Conservation (phyloP, 495 filamentous ascomycete species). For the Aspergillus homomorphus region DNA sequence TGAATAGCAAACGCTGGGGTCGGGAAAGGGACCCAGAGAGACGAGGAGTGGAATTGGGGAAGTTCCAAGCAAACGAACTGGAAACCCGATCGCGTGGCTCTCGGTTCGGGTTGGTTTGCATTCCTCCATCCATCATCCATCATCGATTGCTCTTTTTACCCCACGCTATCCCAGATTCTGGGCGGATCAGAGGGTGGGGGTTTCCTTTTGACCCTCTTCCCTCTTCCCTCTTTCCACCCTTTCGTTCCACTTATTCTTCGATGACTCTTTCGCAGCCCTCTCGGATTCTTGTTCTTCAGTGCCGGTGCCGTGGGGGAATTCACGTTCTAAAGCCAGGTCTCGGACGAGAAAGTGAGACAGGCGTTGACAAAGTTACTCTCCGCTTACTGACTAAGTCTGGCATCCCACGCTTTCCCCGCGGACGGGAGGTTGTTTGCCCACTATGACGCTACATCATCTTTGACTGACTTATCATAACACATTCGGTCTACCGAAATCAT, state of each 20-base stretch:
- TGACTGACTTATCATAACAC: not conserved
- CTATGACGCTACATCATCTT: no score
- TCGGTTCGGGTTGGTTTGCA: conserved; percentile 19
- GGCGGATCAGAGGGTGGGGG: conserved; percentile 19
- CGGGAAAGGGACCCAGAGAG: not conserved
- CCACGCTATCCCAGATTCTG: conserved; percentile 17
- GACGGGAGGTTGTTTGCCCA: not conserved
- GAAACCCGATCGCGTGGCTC: conserved; percentile 8
- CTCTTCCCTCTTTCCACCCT: not conserved
- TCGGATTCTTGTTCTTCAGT: not conserved
- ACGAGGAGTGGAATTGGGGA: not conserved
- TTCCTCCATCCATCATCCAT: not conserved
- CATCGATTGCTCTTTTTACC: conserved; percentile 7
- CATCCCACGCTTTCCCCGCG: not conserved
- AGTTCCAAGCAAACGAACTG: conserved; percentile 9
- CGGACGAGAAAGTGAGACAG: no score
- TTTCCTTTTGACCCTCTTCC: no score
- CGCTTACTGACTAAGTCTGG: no score
- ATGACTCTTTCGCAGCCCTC: no score
- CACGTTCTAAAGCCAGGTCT: no score
- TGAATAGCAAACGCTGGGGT: no score
- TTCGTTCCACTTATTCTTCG: not conserved
- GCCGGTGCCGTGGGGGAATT: no score
- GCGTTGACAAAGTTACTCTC: no score
- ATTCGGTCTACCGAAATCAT: not conserved